Evolutionary conservation across 495 filamentous ascomycete genomes (phyloP).

Genomic region (Neurospora discreta): DNA sequence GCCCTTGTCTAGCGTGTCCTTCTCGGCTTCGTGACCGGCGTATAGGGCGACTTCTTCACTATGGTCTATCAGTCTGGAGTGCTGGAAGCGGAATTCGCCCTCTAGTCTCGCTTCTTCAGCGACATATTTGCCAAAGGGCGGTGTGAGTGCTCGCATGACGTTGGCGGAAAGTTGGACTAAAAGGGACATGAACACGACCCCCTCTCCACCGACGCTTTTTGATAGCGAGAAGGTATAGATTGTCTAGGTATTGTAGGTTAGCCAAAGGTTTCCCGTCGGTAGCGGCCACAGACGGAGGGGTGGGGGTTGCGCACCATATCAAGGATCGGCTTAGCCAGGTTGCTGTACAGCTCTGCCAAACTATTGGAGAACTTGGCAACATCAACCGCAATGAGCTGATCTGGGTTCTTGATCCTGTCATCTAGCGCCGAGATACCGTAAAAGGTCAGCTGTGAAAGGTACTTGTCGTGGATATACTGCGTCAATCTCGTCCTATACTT

Average conservation of each 20-base stretch:
- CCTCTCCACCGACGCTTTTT: slow-evolving; percentile 86
- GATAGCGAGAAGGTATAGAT: slow-evolving; percentile 94
- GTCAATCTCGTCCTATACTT: slow-evolving; percentile 89
- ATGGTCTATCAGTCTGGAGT: slow-evolving; percentile 89
- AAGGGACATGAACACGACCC: slow-evolving; percentile 85
- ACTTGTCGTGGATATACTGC: slow-evolving; percentile 83
- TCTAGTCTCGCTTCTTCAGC: slow-evolving; percentile 91
- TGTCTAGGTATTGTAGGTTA: slow-evolving; percentile 21
- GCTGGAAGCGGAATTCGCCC: slow-evolving; percentile 92
- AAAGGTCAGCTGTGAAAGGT: slow-evolving; percentile 93
- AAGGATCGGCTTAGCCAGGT: slow-evolving; percentile 87
- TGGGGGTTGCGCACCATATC: slow-evolving; percentile 62
- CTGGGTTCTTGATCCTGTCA: slow-evolving; percentile 96
- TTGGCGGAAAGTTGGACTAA: slow-evolving; percentile 86
- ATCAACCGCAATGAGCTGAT: slow-evolving; percentile 94
- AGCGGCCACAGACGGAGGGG: not conserved
- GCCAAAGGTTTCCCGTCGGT: slow-evolving; percentile 4
- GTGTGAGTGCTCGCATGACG: slow-evolving; percentile 88
- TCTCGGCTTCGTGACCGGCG: slow-evolving; percentile 88
- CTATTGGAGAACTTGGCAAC: slow-evolving; percentile 93
- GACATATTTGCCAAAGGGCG: slow-evolving; percentile 97
- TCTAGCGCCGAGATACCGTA: slow-evolving; percentile 92
- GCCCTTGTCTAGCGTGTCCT: slow-evolving; percentile 92
- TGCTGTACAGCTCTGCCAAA: slow-evolving; percentile 89
- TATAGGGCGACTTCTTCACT: slow-evolving; percentile 92